Percentiles rank a stretch among this genome's conserved stretches.
Evolutionary conservation across 345 rosid species (phyloP).

Genomic region (Lepidium africanum): DNA sequence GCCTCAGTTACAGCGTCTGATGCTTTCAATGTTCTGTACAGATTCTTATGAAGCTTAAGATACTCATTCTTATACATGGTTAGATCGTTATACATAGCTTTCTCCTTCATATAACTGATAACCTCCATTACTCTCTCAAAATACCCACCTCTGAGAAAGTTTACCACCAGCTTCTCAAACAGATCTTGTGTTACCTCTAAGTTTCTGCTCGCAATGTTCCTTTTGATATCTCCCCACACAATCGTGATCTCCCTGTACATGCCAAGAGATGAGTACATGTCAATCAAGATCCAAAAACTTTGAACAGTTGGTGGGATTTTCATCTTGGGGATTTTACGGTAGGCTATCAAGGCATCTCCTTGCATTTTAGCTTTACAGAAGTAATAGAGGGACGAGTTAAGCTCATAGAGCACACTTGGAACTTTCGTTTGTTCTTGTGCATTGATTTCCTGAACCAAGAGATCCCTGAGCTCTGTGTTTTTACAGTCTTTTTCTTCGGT

Average conservation of each 20-base stretch:
- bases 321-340: constrained; percentile 47
- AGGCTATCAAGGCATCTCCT: constrained; percentile 52
- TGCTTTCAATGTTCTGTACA: constrained; percentile 53
- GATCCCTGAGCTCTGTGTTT: constrained; percentile 29
- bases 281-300: constrained; percentile 46
- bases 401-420: constrained; percentile 36
- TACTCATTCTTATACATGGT: constrained; percentile 59
- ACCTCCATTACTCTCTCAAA: constrained; percentile 89
- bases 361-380: constrained; percentile 86
- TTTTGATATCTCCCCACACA: constrained; percentile 84
- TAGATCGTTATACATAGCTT: constrained; percentile 41
- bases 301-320: constrained; percentile 45
- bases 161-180: constrained; percentile 55
- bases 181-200: constrained; percentile 46
- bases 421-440: constrained; percentile 29
- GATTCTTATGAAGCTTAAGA: constrained; percentile 63
- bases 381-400: constrained; percentile 70
- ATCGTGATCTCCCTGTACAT: constrained; percentile 63
- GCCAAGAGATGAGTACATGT: constrained; percentile 52
- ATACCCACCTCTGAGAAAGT: constrained; percentile 77
- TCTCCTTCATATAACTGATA: constrained; percentile 46
- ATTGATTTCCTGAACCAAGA: constrained; percentile 35
- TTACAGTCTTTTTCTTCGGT: constrained; percentile 19
- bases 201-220: constrained; percentile 32
- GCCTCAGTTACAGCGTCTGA: constrained; percentile 50